phyloP scores from a whole-genome alignment of 2,329 filamentous ascomycete species.

The Talaromyces marneffei region DNA sequence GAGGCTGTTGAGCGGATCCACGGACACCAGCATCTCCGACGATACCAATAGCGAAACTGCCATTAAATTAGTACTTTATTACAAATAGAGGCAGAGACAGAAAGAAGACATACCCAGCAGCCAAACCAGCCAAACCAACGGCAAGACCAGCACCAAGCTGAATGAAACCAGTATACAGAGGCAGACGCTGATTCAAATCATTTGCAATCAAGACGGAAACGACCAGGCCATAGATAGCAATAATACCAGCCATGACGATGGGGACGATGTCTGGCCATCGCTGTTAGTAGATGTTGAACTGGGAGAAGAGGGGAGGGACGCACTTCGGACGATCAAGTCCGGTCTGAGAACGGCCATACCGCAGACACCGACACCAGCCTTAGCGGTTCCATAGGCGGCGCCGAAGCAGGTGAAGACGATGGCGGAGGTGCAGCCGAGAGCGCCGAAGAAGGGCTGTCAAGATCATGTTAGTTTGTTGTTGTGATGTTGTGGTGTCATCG shows the following conservation, averaged over 20 bases:
- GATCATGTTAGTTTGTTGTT: constrained; percentile 15
- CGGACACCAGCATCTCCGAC: constrained; percentile 57
- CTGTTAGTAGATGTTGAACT: constrained; percentile 12
- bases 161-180: constrained; percentile 77
- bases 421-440: constrained; percentile 91
- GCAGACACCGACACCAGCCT: constrained; percentile 97
- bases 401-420: constrained; percentile 96
- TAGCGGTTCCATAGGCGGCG: constrained; percentile 96
- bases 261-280: constrained; percentile 78
- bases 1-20: constrained; percentile 48
- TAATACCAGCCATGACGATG: constrained; percentile 99
- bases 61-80: constrained; percentile 13
- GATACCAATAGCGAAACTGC: constrained; percentile 75
- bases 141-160: constrained; percentile 77
- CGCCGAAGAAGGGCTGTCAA: constrained; percentile 81
- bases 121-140: constrained; percentile 76
- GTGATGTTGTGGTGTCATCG: not conserved
- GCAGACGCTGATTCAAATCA: constrained; percentile 63
- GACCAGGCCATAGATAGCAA: constrained; percentile 95
- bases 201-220: constrained; percentile 83
- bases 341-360: constrained; percentile 97
- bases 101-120: constrained; percentile 53
- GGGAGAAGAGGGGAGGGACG: constrained; percentile 35
- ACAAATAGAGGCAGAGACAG: not conserved
- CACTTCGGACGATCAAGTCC: constrained; percentile 99